phyloP scores from a whole-genome alignment of 345 rosid genomes.

The Citrus mangshanensis region DNA sequence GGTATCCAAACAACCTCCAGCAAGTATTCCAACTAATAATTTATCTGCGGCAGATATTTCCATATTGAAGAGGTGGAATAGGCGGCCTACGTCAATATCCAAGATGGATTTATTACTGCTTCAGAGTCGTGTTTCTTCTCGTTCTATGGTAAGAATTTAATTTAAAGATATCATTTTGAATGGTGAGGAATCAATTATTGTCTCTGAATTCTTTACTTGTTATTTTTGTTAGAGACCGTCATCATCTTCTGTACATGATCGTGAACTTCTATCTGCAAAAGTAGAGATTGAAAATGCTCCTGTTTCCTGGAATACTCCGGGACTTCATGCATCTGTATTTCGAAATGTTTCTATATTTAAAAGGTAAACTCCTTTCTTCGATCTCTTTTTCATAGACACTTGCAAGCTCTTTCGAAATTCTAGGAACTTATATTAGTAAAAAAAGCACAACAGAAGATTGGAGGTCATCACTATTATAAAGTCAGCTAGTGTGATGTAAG shows the following conservation, averaged over 20 bases:
- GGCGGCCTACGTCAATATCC: slow-evolving; percentile 40
- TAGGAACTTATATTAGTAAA: not conserved
- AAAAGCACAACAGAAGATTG: not conserved
- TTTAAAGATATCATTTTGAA: slow-evolving; percentile 11
- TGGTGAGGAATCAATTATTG: slow-evolving; percentile 2
- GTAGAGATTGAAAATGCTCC: slow-evolving; percentile 58
- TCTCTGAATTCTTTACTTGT: slow-evolving; percentile 6
- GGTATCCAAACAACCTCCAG: slow-evolving; percentile 16
- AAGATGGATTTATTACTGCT: slow-evolving; percentile 56
- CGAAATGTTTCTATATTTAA: slow-evolving; percentile 65
- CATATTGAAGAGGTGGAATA: slow-evolving; percentile 24
- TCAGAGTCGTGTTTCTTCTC: slow-evolving; percentile 40
- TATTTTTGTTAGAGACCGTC: slow-evolving; percentile 44
- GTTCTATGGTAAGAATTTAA: slow-evolving; percentile 44
- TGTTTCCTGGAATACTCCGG: slow-evolving; percentile 21
- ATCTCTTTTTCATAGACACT: not conserved
- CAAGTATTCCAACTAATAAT: slow-evolving; percentile 11
- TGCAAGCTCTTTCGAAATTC: not conserved
- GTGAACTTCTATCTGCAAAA: slow-evolving; percentile 56
- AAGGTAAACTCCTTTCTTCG: slow-evolving; percentile 32
- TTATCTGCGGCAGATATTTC: slow-evolving; percentile 12
- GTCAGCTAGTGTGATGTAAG: not conserved
- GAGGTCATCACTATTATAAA: not conserved
- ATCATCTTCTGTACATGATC: slow-evolving; percentile 53
- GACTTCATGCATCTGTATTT: slow-evolving; percentile 50